Evolutionary conservation across 345 rosid genomes (phyloP), one percentile per base, ranked within the genome.

Genomic region (Psidium guajava): DNA sequence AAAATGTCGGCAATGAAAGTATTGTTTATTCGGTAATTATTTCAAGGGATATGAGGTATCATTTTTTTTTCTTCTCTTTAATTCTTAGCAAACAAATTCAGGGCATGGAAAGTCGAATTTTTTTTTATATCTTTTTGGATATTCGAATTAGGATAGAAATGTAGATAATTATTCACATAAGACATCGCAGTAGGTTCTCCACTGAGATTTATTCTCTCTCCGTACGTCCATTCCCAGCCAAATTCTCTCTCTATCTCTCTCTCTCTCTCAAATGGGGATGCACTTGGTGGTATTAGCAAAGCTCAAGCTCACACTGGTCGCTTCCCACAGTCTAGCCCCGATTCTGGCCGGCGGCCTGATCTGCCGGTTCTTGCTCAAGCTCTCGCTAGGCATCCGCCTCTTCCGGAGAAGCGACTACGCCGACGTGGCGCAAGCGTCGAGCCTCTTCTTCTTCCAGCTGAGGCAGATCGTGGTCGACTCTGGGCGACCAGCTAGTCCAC

Each of bases 331-430:
- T 64, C 28, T 61, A 28, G 64, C 42, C 28, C 84, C 87, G 6
- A 25, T 82, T 49, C 87, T 86, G 64, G 51, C 84, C 52, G 75
- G 84, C 87, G 80, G 80, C 80, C 81, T 86, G 50, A n/a, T 86
- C 27, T 86, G 87, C 82, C 87, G 85, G 24, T 86, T 86, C 85
- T n/a, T 86, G 73, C 44, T 83, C 82, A 86, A 86, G 85, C 85
- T 86, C 82, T 73, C 85, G 8, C 55, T 74, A 2, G 15, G 83
- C 73, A n/a, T 55, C 40, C 40, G 77, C 12, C 75, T 82, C 82
- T 53, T 77, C 42, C 82, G 3, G 9, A 44, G 32, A 55, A 73
- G 10, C 83, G 16, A 12, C 74, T 55, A 28, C 6, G 1, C 27
- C 13, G 58, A 83, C 57, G 15, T 73, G 36, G 87, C 13, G 22